phyloP scores from a whole-genome alignment of 129 eudicot genomes.

The Pseudognaphalium luteoalbum region DNA sequence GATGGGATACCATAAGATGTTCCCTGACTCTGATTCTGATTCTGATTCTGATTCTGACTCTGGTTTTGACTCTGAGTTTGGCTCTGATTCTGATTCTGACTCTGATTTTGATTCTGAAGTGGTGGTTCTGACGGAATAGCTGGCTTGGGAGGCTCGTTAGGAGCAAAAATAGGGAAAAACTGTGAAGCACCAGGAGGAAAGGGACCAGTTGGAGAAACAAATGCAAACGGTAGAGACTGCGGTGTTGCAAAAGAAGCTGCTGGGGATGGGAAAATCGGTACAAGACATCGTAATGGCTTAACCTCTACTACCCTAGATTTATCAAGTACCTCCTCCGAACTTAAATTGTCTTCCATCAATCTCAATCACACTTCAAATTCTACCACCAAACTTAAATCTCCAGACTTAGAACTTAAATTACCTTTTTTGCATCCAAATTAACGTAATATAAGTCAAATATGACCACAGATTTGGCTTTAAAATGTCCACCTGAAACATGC shows the following conservation, averaged over 20 bases:
- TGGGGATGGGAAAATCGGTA: slow-evolving; percentile 47
- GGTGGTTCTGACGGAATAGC: not conserved
- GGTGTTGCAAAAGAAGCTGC: slow-evolving; percentile 31
- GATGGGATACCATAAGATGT: slow-evolving; percentile 32
- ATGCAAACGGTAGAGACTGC: slow-evolving; percentile 48
- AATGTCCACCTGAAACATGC: slow-evolving; percentile 37
- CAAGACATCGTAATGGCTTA: slow-evolving; percentile 53
- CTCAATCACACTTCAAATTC: slow-evolving; percentile 25
- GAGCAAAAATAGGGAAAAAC: slow-evolving; percentile 48
- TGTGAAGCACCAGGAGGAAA: slow-evolving; percentile 55
- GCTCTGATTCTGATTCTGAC: not conserved
- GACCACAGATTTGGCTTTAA: slow-evolving; percentile 15
- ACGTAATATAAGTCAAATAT: not conserved
- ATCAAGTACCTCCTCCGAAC: slow-evolving; percentile 40
- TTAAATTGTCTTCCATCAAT: slow-evolving; percentile 36
- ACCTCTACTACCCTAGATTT: slow-evolving; percentile 51
- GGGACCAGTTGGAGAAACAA: slow-evolving; percentile 49
- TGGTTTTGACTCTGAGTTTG: not conserved
- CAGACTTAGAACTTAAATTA: slow-evolving; percentile 2
- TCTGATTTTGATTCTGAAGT: not conserved
- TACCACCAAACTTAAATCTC: slow-evolving; percentile 10
- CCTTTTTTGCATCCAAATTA: not conserved
- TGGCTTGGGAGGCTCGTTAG: slow-evolving; percentile 28
- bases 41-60: not conserved
- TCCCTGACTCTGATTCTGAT: slow-evolving; percentile 4